These are phyloP conservation scores for Noccaea caerulescens DNA, from an alignment of 345 rosid species.

Conservation along the genomic window DNA sequence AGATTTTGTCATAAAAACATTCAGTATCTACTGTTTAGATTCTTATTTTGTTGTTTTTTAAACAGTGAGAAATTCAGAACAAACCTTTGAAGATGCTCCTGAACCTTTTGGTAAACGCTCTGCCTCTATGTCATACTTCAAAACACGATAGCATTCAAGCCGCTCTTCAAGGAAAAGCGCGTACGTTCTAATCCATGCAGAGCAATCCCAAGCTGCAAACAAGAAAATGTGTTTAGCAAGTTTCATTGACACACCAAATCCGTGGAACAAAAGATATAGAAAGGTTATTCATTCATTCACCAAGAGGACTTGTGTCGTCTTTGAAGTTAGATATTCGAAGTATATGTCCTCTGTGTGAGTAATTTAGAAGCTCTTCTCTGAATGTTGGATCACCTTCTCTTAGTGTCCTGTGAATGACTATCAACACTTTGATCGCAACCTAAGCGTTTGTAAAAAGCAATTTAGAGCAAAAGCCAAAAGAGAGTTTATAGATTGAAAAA, in stretches of 20 bases:
- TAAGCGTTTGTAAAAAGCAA: slow-evolving; percentile 35
- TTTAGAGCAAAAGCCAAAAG: slow-evolving; percentile 4
- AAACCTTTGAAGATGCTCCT: slow-evolving; percentile 45
- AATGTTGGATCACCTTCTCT: slow-evolving; percentile 98
- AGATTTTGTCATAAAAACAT: neutral
- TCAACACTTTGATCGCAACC: slow-evolving; percentile 91
- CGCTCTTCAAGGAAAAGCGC: slow-evolving; percentile 93
- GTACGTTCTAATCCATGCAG: slow-evolving; percentile 93
- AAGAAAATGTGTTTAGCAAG: slow-evolving; percentile 1
- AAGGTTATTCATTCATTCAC: slow-evolving; percentile 46
- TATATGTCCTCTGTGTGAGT: slow-evolving; percentile 89
- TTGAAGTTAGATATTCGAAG: slow-evolving; percentile 94
- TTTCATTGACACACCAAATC: neutral
- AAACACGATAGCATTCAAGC: slow-evolving; percentile 83
- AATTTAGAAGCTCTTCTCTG: slow-evolving; percentile 90
- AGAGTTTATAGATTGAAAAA: neutral
- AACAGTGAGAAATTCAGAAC: slow-evolving; percentile 19
- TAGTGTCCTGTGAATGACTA: slow-evolving; percentile 93
- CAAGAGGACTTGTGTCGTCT: slow-evolving; percentile 94
- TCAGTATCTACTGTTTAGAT: neutral
- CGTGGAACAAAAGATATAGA: neutral
- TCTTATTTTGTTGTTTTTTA: neutral
- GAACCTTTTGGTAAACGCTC: slow-evolving; percentile 50
- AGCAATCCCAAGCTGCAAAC: slow-evolving; percentile 90
- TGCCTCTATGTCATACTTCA: slow-evolving; percentile 85